Conservation (phyloP, 441 rosid genomes). For the Manihot esculenta region DNA sequence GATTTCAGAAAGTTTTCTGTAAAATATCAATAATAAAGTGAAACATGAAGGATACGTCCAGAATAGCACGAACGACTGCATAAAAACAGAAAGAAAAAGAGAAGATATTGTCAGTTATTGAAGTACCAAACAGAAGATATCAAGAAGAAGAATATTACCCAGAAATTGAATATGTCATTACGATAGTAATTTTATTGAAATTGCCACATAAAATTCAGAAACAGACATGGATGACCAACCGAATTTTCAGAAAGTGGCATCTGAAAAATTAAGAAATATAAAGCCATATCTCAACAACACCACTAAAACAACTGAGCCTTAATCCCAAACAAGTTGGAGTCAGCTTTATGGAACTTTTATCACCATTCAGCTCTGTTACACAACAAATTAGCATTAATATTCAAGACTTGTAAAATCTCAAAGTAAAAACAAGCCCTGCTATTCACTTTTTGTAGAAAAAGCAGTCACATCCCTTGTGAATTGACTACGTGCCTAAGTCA, state of each 20-base stretch:
- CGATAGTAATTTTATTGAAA: no score
- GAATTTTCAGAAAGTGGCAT: not conserved
- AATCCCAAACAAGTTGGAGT: no score
- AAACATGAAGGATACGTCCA: slow-evolving; percentile 94
- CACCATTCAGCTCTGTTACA: no score
- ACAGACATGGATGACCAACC: not conserved
- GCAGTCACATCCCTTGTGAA: not conserved
- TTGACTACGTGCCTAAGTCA: not conserved
- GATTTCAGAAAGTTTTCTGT: not conserved
- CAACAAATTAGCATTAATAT: no score
- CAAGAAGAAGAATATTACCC: not conserved
- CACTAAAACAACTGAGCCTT: no score
- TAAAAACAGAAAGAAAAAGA: slow-evolving; percentile 21
- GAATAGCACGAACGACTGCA: slow-evolving; percentile 99
- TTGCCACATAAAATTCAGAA: not conserved
- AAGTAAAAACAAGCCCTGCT: not conserved
- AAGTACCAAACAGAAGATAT: not conserved
- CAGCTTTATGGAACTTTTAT: no score
- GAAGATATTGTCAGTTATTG: slow-evolving; percentile 4
- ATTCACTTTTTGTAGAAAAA: not conserved
- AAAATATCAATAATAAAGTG: slow-evolving; percentile 11
- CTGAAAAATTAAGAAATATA: not conserved
- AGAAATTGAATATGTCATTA: not conserved
- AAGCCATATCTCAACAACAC: not conserved
- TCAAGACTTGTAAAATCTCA: not conserved